These are phyloP conservation scores for Gossypium armourianum DNA, from an alignment of 441 rosid species.

Conservation along the genomic window DNA sequence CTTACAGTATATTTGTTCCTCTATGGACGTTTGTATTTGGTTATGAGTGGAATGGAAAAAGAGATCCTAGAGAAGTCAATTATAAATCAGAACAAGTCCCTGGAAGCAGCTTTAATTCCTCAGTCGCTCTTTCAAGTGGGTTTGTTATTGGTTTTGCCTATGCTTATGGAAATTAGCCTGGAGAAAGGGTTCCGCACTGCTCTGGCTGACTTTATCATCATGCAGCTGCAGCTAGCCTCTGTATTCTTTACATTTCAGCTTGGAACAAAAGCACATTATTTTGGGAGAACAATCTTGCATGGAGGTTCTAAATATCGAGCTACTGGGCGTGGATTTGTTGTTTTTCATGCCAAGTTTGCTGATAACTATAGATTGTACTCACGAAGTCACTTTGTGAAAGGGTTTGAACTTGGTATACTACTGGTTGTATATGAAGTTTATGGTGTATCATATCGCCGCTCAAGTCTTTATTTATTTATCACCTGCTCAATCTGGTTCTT, in stretches of 20 bases:
- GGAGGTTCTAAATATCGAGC: slow-evolving; percentile 82
- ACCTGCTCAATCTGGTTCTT: slow-evolving; percentile 81
- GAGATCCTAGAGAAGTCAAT: slow-evolving; percentile 47
- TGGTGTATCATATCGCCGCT: slow-evolving; percentile 61
- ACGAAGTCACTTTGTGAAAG: slow-evolving; percentile 92
- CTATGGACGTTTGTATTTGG: slow-evolving; percentile 88
- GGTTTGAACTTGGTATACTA: slow-evolving; percentile 57
- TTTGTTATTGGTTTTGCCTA: slow-evolving; percentile 66
- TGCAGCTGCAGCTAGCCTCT: slow-evolving; percentile 92
- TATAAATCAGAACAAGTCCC: slow-evolving; percentile 53
- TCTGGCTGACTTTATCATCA: slow-evolving; percentile 68
- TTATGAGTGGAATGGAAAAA: slow-evolving; percentile 79
- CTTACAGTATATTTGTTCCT: slow-evolving; percentile 71
- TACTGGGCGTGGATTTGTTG: slow-evolving; percentile 83
- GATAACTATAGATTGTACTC: slow-evolving; percentile 85
- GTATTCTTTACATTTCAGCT: slow-evolving; percentile 93
- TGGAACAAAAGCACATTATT: slow-evolving; percentile 86
- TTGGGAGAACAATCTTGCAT: slow-evolving; percentile 87
- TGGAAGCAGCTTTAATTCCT: slow-evolving; percentile 73
- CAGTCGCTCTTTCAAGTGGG: slow-evolving; percentile 79
- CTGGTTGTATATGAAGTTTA: slow-evolving; percentile 55
- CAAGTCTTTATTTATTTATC: slow-evolving; percentile 53
- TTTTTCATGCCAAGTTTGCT: slow-evolving; percentile 81
- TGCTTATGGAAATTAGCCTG: slow-evolving; percentile 91
- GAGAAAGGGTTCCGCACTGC: slow-evolving; percentile 89